phyloP scores from a whole-genome alignment of 345 rosid genomes.

The Lepidium didymum region DNA sequence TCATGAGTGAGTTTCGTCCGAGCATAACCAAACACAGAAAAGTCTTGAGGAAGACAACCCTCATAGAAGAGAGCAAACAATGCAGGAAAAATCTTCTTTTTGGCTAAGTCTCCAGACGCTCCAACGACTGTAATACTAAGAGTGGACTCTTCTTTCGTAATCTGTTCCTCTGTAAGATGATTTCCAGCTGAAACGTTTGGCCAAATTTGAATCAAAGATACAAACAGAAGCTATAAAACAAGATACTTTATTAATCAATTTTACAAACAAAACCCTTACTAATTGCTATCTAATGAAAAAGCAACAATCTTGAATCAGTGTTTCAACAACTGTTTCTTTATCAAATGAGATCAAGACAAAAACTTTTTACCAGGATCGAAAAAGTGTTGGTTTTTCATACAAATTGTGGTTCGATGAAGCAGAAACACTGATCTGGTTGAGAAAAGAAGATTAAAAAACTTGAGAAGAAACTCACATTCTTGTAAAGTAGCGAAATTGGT shows the following conservation, averaged over 20 bases:
- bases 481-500: slow-evolving; percentile 45
- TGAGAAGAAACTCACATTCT: slow-evolving; percentile 43
- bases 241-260: background rate
- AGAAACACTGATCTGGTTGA: background rate
- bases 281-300: background rate
- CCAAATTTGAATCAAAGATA: background rate
- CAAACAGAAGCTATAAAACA: background rate
- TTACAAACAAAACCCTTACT: background rate
- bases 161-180: slow-evolving; percentile 29
- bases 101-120: slow-evolving; percentile 94
- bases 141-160: slow-evolving; percentile 34
- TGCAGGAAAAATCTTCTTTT: slow-evolving; percentile 90
- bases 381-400: no score
- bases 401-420: background rate
- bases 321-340: background rate
- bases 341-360: background rate
- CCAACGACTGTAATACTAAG: slow-evolving; percentile 85
- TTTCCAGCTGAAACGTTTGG: slow-evolving; percentile 35
- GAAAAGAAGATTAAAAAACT: background rate
- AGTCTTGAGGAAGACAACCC: slow-evolving; percentile 71
- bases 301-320: background rate
- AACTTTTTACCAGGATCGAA: no score
- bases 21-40: slow-evolving; percentile 74
- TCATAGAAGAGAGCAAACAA: slow-evolving; percentile 84
- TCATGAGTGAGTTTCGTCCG: slow-evolving; percentile 66